Evolutionary conservation across 306 rosid genomes (phyloP).

Genomic region (Pyrus pyrifolia): DNA sequence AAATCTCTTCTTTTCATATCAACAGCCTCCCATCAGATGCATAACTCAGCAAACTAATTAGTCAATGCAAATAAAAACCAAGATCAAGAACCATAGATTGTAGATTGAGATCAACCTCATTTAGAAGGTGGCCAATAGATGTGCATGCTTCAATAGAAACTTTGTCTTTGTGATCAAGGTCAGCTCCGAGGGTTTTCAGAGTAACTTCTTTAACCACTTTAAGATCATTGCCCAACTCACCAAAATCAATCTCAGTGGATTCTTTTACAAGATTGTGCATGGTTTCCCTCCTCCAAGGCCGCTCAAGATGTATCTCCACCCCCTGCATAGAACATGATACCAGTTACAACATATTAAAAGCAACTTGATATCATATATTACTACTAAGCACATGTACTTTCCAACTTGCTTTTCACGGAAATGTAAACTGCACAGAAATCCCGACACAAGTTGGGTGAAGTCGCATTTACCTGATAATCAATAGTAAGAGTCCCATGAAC

Average conservation of each 20-base stretch:
- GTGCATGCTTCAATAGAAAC: slow-evolving; percentile 62
- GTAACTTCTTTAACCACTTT: slow-evolving; percentile 60
- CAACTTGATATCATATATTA: background rate
- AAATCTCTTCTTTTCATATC: background rate
- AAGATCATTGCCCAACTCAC: slow-evolving; percentile 59
- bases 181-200: slow-evolving; percentile 39
- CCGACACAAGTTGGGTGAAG: background rate
- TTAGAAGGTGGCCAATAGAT: slow-evolving; percentile 77
- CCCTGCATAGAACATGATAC: slow-evolving; percentile 50
- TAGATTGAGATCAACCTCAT: slow-evolving; percentile 56
- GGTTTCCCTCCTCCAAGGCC: slow-evolving; percentile 94
- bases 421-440: slow-evolving; percentile 15
- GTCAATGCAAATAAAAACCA: background rate
- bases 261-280: slow-evolving; percentile 97
- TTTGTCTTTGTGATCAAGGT: slow-evolving; percentile 66
- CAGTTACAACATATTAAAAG: slow-evolving; percentile 19
- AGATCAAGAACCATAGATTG: background rate
- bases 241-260: slow-evolving; percentile 60
- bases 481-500: slow-evolving; percentile 78
- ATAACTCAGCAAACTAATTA: background rate
- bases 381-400: background rate
- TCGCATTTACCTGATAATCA: slow-evolving; percentile 70
- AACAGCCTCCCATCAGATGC: background rate
- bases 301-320: slow-evolving; percentile 69
- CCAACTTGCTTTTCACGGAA: background rate